These are phyloP conservation scores for Theileria sp. DNA, from an alignment of 169 alveolate genomes.

Conservation along the genomic window DNA sequence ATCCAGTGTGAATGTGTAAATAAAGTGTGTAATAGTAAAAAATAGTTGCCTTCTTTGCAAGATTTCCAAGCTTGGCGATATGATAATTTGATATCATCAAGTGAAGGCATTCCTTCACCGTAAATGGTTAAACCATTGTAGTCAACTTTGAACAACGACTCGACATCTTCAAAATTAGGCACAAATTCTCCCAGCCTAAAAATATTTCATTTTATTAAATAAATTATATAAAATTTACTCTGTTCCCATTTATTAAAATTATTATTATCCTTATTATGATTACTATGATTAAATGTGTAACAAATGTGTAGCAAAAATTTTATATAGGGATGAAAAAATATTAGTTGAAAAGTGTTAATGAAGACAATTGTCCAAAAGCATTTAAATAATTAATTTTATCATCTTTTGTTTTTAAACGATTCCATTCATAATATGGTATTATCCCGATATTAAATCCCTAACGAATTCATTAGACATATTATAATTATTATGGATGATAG, in stretches of 20 bases:
- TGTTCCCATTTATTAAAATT: background rate
- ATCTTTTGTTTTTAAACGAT: conserved; percentile 47
- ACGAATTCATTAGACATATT: background rate
- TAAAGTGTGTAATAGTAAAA: background rate
- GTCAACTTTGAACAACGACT: conserved; percentile 15
- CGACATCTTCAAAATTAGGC: background rate
- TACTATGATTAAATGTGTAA: background rate
- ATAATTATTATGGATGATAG: background rate
- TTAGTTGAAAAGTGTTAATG: conserved; percentile 6
- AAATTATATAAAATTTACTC: background rate
- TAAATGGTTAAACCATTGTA: conserved; percentile 33
- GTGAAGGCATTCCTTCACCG: conserved; percentile 50
- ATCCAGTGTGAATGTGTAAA: background rate
- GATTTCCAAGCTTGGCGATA: conserved; percentile 57
- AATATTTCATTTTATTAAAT: background rate
- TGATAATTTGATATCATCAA: conserved; percentile 31
- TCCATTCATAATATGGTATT: conserved; percentile 63
- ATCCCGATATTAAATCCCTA: conserved; percentile 52
- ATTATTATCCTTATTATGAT: background rate
- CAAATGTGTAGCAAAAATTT: conserved; percentile 1
- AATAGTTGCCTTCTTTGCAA: conserved; percentile 49
- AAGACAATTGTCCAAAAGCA: conserved; percentile 41
- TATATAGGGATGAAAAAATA: background rate
- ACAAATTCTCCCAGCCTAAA: background rate
- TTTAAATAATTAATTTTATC: conserved; percentile 40